phyloP scores from a whole-genome alignment of 2,329 filamentous ascomycete species.

The Penicillium sp. region DNA sequence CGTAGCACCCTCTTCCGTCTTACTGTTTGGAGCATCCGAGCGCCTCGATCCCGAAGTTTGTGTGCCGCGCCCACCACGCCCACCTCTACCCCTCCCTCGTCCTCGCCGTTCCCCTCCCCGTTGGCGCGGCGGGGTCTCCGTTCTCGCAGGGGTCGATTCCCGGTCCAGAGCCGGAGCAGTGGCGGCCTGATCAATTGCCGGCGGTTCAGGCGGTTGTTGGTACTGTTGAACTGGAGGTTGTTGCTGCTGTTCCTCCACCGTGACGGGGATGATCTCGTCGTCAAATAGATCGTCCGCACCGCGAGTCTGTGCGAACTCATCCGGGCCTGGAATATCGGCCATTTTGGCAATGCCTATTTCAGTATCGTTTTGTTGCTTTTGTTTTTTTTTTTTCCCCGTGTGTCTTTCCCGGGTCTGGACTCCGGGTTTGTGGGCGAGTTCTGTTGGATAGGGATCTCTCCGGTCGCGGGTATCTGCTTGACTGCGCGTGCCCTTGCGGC shows the following conservation, averaged over 20 bases:
- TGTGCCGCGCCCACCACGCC: slow-evolving; percentile 30
- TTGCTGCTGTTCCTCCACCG: slow-evolving; percentile 35
- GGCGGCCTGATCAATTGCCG: slow-evolving; percentile 20
- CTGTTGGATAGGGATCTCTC: slow-evolving; percentile 10
- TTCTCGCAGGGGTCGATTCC: slow-evolving; percentile 20
- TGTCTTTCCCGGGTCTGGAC: neutral
- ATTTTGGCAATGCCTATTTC: slow-evolving; percentile 6
- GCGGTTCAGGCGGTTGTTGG: slow-evolving; percentile 24
- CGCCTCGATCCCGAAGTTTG: slow-evolving; percentile 27
- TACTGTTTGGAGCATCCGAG: slow-evolving; percentile 26
- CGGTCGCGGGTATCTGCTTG: slow-evolving; percentile 20
- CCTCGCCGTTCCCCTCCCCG: slow-evolving; percentile 39
- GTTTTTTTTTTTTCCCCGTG: neutral
- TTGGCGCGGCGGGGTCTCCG: slow-evolving; percentile 32
- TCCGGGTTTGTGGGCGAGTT: slow-evolving; percentile 10
- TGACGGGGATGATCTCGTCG: slow-evolving; percentile 55
- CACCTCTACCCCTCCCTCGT: slow-evolving; percentile 33
- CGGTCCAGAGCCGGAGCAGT: neutral
- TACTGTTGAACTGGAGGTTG: neutral
- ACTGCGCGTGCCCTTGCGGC: slow-evolving; percentile 25
- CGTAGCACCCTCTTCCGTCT: slow-evolving; percentile 20
- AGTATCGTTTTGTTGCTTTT: neutral
- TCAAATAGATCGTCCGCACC: slow-evolving; percentile 57
- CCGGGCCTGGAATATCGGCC: slow-evolving; percentile 37
- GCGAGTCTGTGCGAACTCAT: slow-evolving; percentile 56